A percentile compares a stretch with the other conserved stretches of the same genome.
Evolutionary conservation across 2,329 filamentous ascomycete genomes (phyloP).

Genomic region (Paecilomyces formosus): DNA sequence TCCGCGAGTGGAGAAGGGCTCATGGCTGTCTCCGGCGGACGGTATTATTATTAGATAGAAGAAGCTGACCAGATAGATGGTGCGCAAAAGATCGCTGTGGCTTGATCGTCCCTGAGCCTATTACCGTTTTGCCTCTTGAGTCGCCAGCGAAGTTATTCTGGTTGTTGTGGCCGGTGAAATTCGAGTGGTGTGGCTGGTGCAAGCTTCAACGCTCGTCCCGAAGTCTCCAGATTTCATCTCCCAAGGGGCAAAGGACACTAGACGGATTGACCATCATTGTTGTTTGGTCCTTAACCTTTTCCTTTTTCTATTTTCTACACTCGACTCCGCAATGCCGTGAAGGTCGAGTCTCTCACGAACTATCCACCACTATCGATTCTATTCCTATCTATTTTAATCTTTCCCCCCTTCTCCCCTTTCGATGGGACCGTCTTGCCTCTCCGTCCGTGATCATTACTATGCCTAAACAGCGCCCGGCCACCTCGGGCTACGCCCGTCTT

Average conservation of each 20-base stretch:
- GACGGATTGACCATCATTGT: not conserved
- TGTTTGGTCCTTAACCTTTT: not conserved
- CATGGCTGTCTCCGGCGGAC: not conserved
- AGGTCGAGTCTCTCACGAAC: not conserved
- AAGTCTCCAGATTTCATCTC: conserved; percentile 1
- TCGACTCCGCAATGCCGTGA: not conserved
- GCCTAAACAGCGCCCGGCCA: conserved; percentile 61
- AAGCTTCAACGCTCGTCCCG: not conserved
- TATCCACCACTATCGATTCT: not conserved
- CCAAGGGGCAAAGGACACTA: not conserved
- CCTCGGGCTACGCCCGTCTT: conserved; percentile 77
- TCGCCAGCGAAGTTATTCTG: not conserved
- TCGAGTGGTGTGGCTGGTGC: not conserved
- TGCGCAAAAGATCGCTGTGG: not conserved
- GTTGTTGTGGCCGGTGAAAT: not conserved
- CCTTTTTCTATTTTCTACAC: not conserved
- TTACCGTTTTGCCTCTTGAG: too few species aligned
- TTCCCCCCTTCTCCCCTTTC: not conserved
- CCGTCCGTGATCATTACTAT: conserved; percentile 43
- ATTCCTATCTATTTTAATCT: not conserved
- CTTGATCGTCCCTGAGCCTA: not conserved
- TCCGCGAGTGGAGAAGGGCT: not conserved
- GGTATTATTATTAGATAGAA: not conserved
- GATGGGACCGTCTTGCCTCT: not conserved
- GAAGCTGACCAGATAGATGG: not conserved